A percentile compares a stretch with the other conserved stretches of the same genome.
These are phyloP conservation scores for Chaetothyriales sp. DNA, from an alignment of 2,329 filamentous ascomycete species.

Conservation along the genomic window DNA sequence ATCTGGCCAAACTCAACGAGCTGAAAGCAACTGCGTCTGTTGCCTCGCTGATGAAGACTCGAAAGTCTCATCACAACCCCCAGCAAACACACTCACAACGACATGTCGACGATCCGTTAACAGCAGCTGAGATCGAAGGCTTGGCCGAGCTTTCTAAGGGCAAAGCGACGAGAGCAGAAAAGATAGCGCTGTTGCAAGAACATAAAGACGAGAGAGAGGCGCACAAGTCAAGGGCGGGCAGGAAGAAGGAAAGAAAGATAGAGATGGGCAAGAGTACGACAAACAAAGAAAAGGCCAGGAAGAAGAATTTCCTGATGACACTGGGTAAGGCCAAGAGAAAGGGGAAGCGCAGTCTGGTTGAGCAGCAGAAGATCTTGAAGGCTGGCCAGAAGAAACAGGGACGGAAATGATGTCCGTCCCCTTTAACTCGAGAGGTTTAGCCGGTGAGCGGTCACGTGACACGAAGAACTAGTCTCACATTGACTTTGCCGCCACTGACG, in stretches of 20 bases:
- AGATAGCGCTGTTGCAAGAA: conserved; percentile 65
- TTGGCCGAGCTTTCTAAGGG: conserved; percentile 55
- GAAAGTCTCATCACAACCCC: conserved; percentile 25
- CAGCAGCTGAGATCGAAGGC: conserved; percentile 81
- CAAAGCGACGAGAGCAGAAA: conserved; percentile 81
- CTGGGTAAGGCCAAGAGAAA: conserved; percentile 90
- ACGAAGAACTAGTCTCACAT: too few relatives aligned
- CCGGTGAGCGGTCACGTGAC: too few relatives aligned
- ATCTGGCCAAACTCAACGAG: conserved; percentile 86
- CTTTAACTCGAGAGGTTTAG: too few relatives aligned
- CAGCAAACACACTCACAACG: conserved; percentile 36
- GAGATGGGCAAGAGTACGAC: conserved; percentile 87
- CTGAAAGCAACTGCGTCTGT: conserved; percentile 61
- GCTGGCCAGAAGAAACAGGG: conserved; percentile 58
- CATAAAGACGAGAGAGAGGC: conserved; percentile 63
- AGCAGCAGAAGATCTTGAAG: conserved; percentile 65
- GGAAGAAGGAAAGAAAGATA: conserved; percentile 74
- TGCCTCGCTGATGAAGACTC: conserved; percentile 39
- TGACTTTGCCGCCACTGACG: too few relatives aligned
- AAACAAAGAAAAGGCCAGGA: conserved; percentile 88
- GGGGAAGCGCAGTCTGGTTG: conserved; percentile 81
- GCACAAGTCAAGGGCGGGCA: conserved; percentile 73
- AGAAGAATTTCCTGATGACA: conserved; percentile 99
- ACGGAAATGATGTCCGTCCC: conserved; percentile 38
- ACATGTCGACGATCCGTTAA: conserved; percentile 75